Percentiles rank a stretch among this genome's conserved stretches.
Evolutionary conservation across 1,284 basidiomycete genomes (phyloP).

Genomic region (Peniophora sp.): DNA sequence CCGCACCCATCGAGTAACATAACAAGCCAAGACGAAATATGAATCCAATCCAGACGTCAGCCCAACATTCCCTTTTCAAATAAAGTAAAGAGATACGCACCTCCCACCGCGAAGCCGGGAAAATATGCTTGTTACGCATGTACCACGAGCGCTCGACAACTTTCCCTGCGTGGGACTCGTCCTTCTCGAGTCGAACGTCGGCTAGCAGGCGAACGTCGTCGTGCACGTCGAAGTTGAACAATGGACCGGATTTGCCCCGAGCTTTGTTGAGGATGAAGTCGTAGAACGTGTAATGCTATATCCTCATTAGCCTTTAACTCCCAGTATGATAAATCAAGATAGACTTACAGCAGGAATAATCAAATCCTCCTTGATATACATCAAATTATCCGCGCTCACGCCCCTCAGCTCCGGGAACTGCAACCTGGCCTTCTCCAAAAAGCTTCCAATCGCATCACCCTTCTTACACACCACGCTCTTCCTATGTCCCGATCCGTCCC

Average conservation of each 20-base stretch:
- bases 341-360: conserved; percentile 81
- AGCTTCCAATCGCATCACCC: conserved; percentile 85
- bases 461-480: conserved; percentile 96
- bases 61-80: not conserved
- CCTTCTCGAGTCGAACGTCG: conserved; percentile 94
- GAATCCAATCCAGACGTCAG: not conserved
- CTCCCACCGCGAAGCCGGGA: conserved; percentile 93
- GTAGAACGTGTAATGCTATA: conserved; percentile 99
- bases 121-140: conserved; percentile 95
- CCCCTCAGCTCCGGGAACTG: conserved; percentile 90
- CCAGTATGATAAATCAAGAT: conserved; percentile 21
- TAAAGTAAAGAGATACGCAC: conserved; percentile 33
- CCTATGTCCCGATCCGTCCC: conserved; percentile 97
- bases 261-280: conserved; percentile 99
- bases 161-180: conserved; percentile 98
- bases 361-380: conserved; percentile 98
- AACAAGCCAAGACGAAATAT: not conserved
- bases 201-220: conserved; percentile 95
- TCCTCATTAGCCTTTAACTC: too few relatives aligned
- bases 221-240: conserved; percentile 99
- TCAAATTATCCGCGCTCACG: conserved; percentile 90
- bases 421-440: conserved; percentile 88
- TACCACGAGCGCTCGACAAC: conserved; percentile 97
- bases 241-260: conserved; percentile 92
- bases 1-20: conserved; percentile 1